These are phyloP conservation scores for Crithidia expoeki DNA, from an alignment of 208 protist species.

Conservation along the genomic window DNA sequence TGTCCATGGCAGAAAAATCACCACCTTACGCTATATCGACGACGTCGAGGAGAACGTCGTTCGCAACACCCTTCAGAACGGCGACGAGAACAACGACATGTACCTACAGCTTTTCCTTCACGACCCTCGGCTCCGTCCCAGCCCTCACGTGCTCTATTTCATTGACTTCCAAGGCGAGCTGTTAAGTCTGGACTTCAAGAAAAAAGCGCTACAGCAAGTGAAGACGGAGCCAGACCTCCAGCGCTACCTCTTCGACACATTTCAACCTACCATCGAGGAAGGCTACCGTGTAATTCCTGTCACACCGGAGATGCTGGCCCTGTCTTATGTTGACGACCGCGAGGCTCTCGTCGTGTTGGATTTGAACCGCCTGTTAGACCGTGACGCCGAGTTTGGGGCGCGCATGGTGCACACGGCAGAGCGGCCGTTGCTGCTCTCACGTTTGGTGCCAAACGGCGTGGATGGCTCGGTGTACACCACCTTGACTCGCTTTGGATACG, in stretches of 20 bases:
- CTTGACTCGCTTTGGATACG: constrained; percentile 24
- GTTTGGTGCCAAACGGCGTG: constrained; percentile 23
- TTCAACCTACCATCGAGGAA: constrained; percentile 27
- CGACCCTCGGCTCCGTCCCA: constrained; percentile 29
- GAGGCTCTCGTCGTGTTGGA: constrained; percentile 50
- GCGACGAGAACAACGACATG: constrained; percentile 6
- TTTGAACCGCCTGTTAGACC: constrained; percentile 50
- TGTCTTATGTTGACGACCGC: constrained; percentile 31
- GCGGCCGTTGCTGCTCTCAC: constrained; percentile 51
- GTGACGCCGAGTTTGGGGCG: constrained; percentile 42
- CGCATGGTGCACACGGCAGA: constrained; percentile 61
- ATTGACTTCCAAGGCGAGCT: constrained; percentile 46
- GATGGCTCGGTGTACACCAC: constrained; percentile 25
- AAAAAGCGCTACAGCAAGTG: constrained; percentile 12
- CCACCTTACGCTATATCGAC: constrained; percentile 13
- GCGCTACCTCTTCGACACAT: constrained; percentile 30
- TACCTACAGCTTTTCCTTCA: constrained; percentile 22
- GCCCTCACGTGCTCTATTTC: constrained; percentile 48
- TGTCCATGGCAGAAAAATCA: neutral
- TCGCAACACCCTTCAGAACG: neutral
- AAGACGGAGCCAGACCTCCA: constrained; percentile 26
- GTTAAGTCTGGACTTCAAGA: constrained; percentile 47
- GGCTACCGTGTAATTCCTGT: constrained; percentile 11
- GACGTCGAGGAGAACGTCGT: constrained; percentile 8
- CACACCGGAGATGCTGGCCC: constrained; percentile 26